These are phyloP conservation scores for Funneliformis mosseae DNA, from an alignment of 192 early-diverging fungal species.

Conservation along the genomic window DNA sequence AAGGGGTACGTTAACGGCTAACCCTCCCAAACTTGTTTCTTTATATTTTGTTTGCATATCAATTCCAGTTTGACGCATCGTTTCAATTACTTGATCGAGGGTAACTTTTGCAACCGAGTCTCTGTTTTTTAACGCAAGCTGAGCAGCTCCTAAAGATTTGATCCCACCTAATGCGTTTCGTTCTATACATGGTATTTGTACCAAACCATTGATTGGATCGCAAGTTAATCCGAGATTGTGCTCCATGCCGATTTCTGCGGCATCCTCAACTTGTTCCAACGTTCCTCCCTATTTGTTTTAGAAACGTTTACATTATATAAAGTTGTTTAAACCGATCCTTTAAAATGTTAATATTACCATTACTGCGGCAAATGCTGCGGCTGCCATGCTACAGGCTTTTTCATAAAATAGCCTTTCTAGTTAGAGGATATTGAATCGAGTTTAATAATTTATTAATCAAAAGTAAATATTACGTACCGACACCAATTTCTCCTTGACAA, in stretches of 20 bases:
- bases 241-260: conserved; percentile 97
- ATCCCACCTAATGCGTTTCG: conserved; percentile 93
- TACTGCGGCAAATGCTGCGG: conserved; percentile 92
- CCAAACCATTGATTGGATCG: conserved; percentile 90
- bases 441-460: background rate
- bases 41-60: conserved; percentile 98
- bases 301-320: background rate
- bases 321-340: background rate
- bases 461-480: conserved; percentile 40
- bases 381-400: conserved; percentile 90
- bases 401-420: background rate
- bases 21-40: conserved; percentile 91
- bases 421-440: too few species aligned
- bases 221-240: conserved; percentile 83
- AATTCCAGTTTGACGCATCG: conserved; percentile 89
- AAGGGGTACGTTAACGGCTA: conserved; percentile 88
- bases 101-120: conserved; percentile 80
- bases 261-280: conserved; percentile 73
- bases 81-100: conserved; percentile 94
- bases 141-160: conserved; percentile 94
- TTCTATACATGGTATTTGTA: conserved; percentile 97
- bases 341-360: conserved; percentile 57
- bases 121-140: conserved; percentile 93
- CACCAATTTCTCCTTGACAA: conserved; percentile 97
- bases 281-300: conserved; percentile 11